A percentile compares a stretch with the other conserved stretches of the same genome.
Conservation (phyloP, 441 rosid genomes). For the Capsella rubella region DNA sequence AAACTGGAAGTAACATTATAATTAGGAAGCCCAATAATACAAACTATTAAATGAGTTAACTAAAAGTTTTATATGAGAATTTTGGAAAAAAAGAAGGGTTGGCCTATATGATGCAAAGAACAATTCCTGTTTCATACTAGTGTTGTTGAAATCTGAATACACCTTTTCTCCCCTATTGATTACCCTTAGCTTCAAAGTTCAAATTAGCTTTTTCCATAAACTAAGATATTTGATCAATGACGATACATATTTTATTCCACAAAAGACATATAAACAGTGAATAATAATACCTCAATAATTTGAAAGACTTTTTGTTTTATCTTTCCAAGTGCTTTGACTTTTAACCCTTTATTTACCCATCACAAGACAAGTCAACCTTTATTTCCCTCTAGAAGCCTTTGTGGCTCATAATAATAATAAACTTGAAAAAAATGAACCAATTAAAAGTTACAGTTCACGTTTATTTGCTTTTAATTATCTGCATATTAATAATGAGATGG, state of each 20-base stretch:
- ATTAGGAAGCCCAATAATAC: conserved; percentile 1
- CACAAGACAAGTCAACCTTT: conserved; percentile 49
- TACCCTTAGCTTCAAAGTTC: conserved; percentile 38
- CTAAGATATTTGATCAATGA: conserved; percentile 29
- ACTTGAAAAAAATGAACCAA: conserved; percentile 10
- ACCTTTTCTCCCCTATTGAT: conserved; percentile 14
- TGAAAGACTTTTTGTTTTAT: conserved; percentile 33
- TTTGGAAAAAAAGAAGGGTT: conserved; percentile 15
- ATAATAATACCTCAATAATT: conserved; percentile 40
- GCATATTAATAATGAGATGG: background rate
- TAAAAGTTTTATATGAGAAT: background rate
- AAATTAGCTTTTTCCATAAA: conserved; percentile 34
- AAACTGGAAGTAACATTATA: conserved; percentile 15
- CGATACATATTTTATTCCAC: conserved; percentile 39
- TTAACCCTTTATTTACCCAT: conserved; percentile 26
- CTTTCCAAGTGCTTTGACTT: conserved; percentile 52
- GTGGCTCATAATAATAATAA: background rate
- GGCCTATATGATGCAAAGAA: conserved; percentile 45
- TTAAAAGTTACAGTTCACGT: background rate
- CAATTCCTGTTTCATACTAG: conserved; percentile 36
- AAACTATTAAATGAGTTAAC: background rate
- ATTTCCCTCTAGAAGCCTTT: conserved; percentile 44
- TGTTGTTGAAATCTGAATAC: conserved; percentile 51
- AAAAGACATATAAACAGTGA: conserved; percentile 46
- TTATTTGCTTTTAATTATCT: background rate